phyloP scores from a whole-genome alignment of 1,139 yeast genomes.

The Geotrichum klebahnii region DNA sequence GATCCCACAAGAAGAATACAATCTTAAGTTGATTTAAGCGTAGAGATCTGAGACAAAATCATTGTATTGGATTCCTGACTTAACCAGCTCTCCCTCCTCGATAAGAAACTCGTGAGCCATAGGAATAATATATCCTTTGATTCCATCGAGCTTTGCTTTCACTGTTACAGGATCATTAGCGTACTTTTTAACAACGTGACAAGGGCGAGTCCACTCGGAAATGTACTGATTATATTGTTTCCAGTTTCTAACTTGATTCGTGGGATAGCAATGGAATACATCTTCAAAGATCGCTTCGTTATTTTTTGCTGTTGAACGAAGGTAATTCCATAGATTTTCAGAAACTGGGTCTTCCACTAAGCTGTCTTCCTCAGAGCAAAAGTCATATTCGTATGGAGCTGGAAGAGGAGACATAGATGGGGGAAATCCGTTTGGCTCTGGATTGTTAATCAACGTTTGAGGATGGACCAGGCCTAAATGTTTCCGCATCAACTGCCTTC shows the following conservation, averaged over 20 bases:
- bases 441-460: conserved; percentile 9
- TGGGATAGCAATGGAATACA: conserved; percentile 22
- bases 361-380: conserved; percentile 20
- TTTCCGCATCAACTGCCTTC: conserved; percentile 23
- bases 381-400: conserved; percentile 20
- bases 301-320: conserved; percentile 12
- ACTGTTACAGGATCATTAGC: conserved; percentile 16
- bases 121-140: conserved; percentile 22
- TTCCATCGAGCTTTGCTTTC: conserved; percentile 16
- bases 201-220: conserved; percentile 15
- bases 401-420: conserved; percentile 20
- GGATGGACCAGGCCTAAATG: conserved; percentile 22
- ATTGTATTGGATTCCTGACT: conserved; percentile 23
- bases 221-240: conserved; percentile 17
- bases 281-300: conserved; percentile 24
- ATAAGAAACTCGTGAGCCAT: conserved; percentile 23
- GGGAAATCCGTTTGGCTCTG: conserved; percentile 1
- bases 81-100: conserved; percentile 23
- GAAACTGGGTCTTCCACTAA: conserved; percentile 22
- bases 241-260: conserved; percentile 23
- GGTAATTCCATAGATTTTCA: conserved; percentile 22
- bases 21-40: too few species aligned
- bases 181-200: conserved; percentile 21
- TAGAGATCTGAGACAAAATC: conserved; percentile 22
- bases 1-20: too few species aligned